Base-by-base conservation (phyloP, 768 basidiomycete species). In the Mycena latifolia region DNA sequence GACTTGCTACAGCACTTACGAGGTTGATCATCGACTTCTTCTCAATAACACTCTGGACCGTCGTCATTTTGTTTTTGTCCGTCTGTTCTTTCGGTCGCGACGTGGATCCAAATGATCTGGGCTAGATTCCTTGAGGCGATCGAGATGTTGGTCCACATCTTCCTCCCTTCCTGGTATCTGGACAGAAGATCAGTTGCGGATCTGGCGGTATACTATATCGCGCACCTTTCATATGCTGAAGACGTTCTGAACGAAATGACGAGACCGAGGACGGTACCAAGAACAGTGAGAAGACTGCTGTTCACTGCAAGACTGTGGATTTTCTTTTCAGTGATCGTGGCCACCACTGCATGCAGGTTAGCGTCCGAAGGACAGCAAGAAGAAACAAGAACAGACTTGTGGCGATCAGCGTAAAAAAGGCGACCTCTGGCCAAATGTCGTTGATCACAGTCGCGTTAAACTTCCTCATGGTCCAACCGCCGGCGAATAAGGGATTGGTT, bases 1-100 rank as follows among this genome's bases (percentile, higher is more conserved):
- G 41, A 43, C 41, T 3, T n/a, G 20, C 5, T 4, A 22, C 33
- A 39, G 1, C n/a, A 74, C 83, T 65, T 63, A 88, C 87, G 35
- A 93, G 75, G 71, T 91, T 91, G 66, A 93, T 83, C 84, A 91
- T 90, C 2, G 87, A 87, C 79, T 90, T 89, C 78, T 92, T 93
- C 80, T 92, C 91, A 52, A 92, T 85, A 17, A 89, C 73, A 17
- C 80, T 82, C 71, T 87, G 76, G n/a, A 71, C 69, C 5, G 79
- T 77, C 52, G 76, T 74, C 61, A 73, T 74, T 59, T 73, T 71
- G 25, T 71, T 73, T 12, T 66, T 63, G 6, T 66, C 75, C 68
- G 62, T 78, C 77, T 6, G 76, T 70, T 28, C 86, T 78, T 5
- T 85, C 81, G 29, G 73, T 72, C 2, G 87, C 79, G 5, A 86